Conservation (phyloP, 257 asterid species). For the Solanum medicagineum region DNA sequence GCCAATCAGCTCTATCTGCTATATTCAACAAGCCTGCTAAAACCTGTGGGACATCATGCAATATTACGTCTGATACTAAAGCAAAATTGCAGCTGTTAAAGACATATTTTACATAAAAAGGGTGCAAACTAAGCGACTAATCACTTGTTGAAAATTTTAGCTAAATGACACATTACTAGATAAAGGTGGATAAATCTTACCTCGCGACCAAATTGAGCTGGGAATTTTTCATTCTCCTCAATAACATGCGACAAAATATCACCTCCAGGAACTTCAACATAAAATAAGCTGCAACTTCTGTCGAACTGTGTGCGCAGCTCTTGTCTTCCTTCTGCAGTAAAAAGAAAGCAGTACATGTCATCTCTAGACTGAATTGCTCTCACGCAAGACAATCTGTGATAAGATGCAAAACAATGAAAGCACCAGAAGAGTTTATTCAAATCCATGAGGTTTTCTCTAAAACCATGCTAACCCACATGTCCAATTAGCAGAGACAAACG, state of each 20-base stretch:
- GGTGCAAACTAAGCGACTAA: not conserved
- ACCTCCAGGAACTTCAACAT: conserved; percentile 88
- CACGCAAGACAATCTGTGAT: not conserved
- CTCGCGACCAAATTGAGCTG: conserved; percentile 95
- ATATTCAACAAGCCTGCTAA: conserved; percentile 84
- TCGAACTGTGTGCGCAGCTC: conserved; percentile 39
- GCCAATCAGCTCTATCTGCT: conserved; percentile 95
- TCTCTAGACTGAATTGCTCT: not conserved
- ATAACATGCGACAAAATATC: conserved; percentile 51
- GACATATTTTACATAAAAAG: not conserved
- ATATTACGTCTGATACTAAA: not conserved
- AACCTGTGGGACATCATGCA: conserved; percentile 34
- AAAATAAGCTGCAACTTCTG: conserved; percentile 59
- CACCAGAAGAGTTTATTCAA: not conserved
- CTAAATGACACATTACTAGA: not conserved
- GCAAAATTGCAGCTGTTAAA: not conserved
- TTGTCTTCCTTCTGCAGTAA: conserved; percentile 53
- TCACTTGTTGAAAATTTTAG: not conserved
- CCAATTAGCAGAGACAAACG: not conserved
- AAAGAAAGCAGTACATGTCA: conserved; percentile 1
- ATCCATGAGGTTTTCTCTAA: not conserved
- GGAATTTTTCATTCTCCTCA: conserved; percentile 77
- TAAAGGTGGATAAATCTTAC: conserved; percentile 19
- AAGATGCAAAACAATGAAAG: not conserved
- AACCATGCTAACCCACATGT: not conserved